Percentiles rank a stretch among this genome's conserved stretches.
Evolutionary conservation across 768 basidiomycete species (phyloP).

Genomic region (Mycena pura): DNA sequence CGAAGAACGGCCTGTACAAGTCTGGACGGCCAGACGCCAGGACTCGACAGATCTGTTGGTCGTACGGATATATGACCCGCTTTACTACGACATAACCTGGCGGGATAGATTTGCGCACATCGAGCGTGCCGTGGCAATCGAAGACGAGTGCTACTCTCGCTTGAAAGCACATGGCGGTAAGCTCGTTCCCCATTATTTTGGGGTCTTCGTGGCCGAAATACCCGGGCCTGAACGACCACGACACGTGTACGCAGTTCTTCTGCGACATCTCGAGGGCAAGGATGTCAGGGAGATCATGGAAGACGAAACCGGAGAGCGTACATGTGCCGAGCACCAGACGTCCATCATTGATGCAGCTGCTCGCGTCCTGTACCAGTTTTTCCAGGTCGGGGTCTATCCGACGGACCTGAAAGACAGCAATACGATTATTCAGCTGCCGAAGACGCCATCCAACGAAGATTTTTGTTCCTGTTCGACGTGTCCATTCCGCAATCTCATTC

Average conservation of each 20-base stretch:
- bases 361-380: background rate
- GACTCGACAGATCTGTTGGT: background rate
- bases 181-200: background rate
- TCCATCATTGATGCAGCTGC: background rate
- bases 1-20: background rate
- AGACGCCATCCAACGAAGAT: background rate
- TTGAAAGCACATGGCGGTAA: background rate
- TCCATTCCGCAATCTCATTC: background rate
- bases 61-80: background rate
- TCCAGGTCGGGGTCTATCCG: background rate
- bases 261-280: background rate
- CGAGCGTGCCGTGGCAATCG: background rate
- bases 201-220: background rate
- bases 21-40: background rate
- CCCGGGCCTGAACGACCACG: background rate
- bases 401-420: background rate
- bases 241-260: background rate
- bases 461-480: background rate
- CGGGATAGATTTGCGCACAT: background rate
- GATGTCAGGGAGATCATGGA: background rate
- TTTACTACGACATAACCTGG: background rate
- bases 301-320: background rate
- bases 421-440: background rate
- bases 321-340: background rate
- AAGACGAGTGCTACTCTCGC: background rate